A percentile compares a stretch with the other conserved stretches of the same genome.
phyloP scores from a whole-genome alignment of 2,329 filamentous ascomycete species.

The Claviceps lovelessii region DNA sequence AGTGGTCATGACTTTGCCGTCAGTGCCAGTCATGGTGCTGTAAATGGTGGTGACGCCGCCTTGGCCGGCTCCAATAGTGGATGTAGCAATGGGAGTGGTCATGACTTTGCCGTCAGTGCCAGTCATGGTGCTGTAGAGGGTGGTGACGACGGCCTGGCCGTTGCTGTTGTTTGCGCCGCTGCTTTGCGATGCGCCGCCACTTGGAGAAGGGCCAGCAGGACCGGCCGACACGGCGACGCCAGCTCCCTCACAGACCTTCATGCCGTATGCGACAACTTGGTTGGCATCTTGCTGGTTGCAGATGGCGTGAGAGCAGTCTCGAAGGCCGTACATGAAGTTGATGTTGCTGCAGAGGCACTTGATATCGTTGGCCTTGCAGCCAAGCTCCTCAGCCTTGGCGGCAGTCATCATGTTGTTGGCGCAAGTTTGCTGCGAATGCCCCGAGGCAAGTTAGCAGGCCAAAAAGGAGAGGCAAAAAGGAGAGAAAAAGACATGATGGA shows the following conservation, averaged over 20 bases:
- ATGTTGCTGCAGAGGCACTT: conserved; percentile 32
- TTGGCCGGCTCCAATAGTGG: conserved; percentile 13
- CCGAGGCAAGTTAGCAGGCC: conserved; percentile 2
- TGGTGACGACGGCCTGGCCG: conserved; percentile 12
- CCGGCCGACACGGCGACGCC: conserved; percentile 20
- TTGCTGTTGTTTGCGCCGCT: too few species aligned
- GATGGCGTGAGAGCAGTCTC: conserved; percentile 33
- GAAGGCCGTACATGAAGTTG: conserved; percentile 35
- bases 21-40: conserved; percentile 21
- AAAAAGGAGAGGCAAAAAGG: too few species aligned
- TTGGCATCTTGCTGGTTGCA: conserved; percentile 24
- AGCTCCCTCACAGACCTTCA: conserved; percentile 23
- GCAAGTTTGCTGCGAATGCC: conserved; percentile 29
- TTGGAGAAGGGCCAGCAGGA: conserved; percentile 1
- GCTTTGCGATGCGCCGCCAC: neutral
- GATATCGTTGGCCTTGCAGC: conserved; percentile 28
- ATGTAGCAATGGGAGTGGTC: conserved; percentile 23
- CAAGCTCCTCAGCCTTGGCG: conserved; percentile 28
- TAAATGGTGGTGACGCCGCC: conserved; percentile 19
- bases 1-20: conserved; percentile 18
- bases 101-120: conserved; percentile 18
- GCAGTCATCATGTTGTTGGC: conserved; percentile 33
- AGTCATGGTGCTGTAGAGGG: conserved; percentile 22
- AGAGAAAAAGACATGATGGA: neutral
- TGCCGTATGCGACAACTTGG: conserved; percentile 24